phyloP scores from a whole-genome alignment of 140 eudicot species.

The Stevia rebaudiana region DNA sequence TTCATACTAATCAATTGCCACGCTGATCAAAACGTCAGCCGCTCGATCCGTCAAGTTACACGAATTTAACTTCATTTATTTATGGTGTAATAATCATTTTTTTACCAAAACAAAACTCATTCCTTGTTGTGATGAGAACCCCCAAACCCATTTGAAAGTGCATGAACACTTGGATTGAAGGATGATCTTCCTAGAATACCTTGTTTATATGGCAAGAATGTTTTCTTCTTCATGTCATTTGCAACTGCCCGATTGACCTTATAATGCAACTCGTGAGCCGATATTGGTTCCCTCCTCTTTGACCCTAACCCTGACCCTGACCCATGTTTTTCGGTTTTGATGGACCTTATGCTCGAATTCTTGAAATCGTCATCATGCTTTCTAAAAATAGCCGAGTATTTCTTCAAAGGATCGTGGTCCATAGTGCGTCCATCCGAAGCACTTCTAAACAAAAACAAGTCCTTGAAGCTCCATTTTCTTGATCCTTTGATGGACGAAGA shows the following conservation, averaged over 20 bases:
- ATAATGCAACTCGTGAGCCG: constrained; percentile 89
- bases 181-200: constrained; percentile 76
- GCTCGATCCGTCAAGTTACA: too few species aligned
- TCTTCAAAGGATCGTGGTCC: constrained; percentile 67
- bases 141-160: constrained; percentile 72
- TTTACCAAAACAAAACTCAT: too few species aligned
- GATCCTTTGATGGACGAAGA: constrained; percentile 28
- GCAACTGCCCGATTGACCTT: constrained; percentile 68
- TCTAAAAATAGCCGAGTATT: constrained; percentile 40
- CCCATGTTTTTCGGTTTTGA: too few species aligned
- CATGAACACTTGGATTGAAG: constrained; percentile 70
- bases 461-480: constrained; percentile 65
- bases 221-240: constrained; percentile 77
- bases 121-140: constrained; percentile 33
- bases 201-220: constrained; percentile 86
- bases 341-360: constrained; percentile 36
- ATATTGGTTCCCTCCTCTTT: constrained; percentile 44
- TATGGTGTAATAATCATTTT: too few species aligned
- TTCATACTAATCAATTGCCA: too few species aligned
- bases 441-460: constrained; percentile 78
- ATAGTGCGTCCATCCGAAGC: constrained; percentile 84
- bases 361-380: constrained; percentile 43
- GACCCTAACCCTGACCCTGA: constrained; percentile 37
- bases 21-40: too few species aligned
- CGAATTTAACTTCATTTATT: too few species aligned